Conservation (phyloP, 495 filamentous ascomycete species). For the Terfezia claveryi region DNA sequence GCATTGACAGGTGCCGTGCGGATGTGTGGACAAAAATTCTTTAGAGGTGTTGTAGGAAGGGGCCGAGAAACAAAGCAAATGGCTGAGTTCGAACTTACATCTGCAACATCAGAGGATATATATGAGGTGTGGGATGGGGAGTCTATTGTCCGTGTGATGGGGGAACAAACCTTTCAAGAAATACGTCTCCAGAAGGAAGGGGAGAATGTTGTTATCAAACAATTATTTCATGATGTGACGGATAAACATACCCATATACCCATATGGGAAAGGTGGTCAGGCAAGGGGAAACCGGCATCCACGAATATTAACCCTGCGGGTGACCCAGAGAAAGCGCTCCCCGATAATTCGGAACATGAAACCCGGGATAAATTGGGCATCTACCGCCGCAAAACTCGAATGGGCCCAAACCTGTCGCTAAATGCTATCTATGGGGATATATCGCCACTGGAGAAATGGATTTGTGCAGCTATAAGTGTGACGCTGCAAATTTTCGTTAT, state of each 20-base stretch:
- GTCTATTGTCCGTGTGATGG: slow-evolving; percentile 9
- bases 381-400: neutral
- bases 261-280: neutral
- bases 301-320: neutral
- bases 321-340: neutral
- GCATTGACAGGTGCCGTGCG: slow-evolving; percentile 32
- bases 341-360: too few species aligned
- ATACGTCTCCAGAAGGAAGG: neutral
- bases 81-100: slow-evolving; percentile 17
- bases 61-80: slow-evolving; percentile 18
- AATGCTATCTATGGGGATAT: slow-evolving; percentile 5
- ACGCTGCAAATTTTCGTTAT: slow-evolving; percentile 12
- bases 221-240: neutral
- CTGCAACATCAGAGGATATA: slow-evolving; percentile 16
- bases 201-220: neutral
- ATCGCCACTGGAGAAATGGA: slow-evolving; percentile 6
- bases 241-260: neutral
- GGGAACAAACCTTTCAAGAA: slow-evolving; percentile 1
- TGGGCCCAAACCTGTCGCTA: slow-evolving; percentile 14
- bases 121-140: slow-evolving; percentile 16
- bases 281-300: neutral
- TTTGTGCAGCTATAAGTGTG: slow-evolving; percentile 11
- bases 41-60: slow-evolving; percentile 30
- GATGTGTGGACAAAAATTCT: slow-evolving; percentile 29
- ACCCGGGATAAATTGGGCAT: neutral